phyloP scores from a whole-genome alignment of 2,329 filamentous ascomycete species.

The Berkeleyomyces basicola region DNA sequence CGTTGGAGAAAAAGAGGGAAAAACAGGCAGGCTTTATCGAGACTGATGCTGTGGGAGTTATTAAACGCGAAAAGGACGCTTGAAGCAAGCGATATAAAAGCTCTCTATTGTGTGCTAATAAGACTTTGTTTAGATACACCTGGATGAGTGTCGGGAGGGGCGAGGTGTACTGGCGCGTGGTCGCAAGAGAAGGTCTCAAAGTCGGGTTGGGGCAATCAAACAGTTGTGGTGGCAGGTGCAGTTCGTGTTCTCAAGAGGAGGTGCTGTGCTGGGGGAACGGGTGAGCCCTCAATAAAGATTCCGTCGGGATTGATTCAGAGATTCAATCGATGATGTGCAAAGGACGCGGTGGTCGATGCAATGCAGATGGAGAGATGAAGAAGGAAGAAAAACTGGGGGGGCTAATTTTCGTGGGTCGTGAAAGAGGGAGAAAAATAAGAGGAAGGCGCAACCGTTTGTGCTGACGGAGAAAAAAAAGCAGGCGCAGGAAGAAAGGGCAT shows the following conservation, averaged over 20 bases:
- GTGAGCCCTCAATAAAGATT: conserved; percentile 3
- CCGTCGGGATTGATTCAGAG: background rate
- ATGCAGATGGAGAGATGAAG: background rate
- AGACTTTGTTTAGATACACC: conserved; percentile 11
- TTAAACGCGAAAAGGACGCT: background rate
- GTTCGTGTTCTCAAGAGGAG: conserved; percentile 8
- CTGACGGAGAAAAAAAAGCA: background rate
- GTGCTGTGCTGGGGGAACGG: background rate
- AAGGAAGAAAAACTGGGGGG: background rate
- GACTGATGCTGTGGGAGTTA: background rate
- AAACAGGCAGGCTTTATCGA: background rate
- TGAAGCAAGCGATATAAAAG: conserved; percentile 4
- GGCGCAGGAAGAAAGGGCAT: background rate
- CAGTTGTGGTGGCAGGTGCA: background rate
- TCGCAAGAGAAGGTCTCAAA: conserved; percentile 2
- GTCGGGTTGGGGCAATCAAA: background rate
- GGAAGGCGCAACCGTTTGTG: conserved; percentile 1
- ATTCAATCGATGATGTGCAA: background rate
- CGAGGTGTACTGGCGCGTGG: conserved; percentile 13
- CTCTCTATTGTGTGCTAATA: conserved; percentile 5
- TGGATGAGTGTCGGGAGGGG: conserved; percentile 5
- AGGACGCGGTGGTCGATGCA: background rate
- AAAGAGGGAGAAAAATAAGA: background rate
- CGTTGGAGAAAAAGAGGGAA: background rate
- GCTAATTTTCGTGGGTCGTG: background rate